phyloP scores from a whole-genome alignment of 2,329 filamentous ascomycete species.

The Paecilomyces sp. region DNA sequence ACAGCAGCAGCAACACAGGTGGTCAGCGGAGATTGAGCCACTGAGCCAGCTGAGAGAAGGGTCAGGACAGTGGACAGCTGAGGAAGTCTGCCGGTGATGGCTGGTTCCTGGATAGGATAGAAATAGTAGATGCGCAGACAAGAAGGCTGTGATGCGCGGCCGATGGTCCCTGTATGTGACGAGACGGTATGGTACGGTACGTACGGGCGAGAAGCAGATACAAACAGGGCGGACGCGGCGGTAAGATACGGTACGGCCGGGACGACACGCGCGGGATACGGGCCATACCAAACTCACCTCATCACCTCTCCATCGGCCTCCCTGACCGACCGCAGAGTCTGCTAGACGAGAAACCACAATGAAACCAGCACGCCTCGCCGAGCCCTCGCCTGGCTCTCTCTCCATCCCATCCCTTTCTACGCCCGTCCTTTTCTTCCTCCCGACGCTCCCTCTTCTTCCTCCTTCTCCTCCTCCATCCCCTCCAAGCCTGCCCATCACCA shows the following conservation, averaged over 20 bases:
- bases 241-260: not conserved
- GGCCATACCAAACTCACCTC: not conserved
- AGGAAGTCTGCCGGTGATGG: not conserved
- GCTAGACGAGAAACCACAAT: conserved; percentile 20
- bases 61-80: not conserved
- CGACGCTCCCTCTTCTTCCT: conserved; percentile 10
- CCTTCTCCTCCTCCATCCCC: conserved; percentile 3
- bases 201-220: not conserved
- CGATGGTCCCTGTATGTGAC: not conserved
- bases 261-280: not conserved
- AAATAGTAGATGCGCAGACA: not conserved
- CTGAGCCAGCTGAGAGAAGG: not conserved
- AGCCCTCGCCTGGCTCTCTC: conserved; percentile 8
- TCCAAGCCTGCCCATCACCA: conserved; percentile 3
- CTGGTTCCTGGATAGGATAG: not conserved
- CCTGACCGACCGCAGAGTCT: conserved; percentile 1
- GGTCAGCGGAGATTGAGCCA: not conserved
- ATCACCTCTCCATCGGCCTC: conserved; percentile 1
- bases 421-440: conserved; percentile 9
- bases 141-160: not conserved
- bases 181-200: not conserved
- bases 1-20: not conserved
- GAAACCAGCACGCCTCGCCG: conserved; percentile 18
- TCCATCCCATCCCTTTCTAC: conserved; percentile 11
- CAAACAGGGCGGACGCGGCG: not conserved